A percentile compares a stretch with the other conserved stretches of the same genome.
These are phyloP conservation scores for Phragmites australis DNA, from an alignment of 176 grass and related monocot species.

Conservation along the genomic window DNA sequence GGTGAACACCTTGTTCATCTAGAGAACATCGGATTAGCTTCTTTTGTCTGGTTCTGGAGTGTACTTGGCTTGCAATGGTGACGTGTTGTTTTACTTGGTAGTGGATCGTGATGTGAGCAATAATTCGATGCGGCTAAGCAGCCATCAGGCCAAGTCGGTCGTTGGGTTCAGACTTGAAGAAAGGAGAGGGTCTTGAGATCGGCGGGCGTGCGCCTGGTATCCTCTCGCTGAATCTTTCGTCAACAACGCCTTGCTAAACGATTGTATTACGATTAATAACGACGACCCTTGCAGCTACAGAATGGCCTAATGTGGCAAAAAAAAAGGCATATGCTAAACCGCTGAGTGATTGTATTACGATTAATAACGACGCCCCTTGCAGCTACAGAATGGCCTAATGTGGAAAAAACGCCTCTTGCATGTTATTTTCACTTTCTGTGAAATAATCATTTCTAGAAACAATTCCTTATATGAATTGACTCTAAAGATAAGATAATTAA, in stretches of 20 bases:
- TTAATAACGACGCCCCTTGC: neutral
- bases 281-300: neutral
- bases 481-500: no score
- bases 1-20: neutral
- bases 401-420: no score
- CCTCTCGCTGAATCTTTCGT: neutral
- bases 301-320: neutral
- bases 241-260: neutral
- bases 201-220: neutral
- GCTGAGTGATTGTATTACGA: no score
- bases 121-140: slow-evolving; percentile 22
- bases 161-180: neutral
- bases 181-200: neutral
- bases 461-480: no score
- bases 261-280: neutral
- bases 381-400: neutral
- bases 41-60: neutral
- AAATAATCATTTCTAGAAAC: no score
- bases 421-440: no score
- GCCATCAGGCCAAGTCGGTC: neutral
- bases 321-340: no score
- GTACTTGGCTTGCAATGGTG: neutral
- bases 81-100: neutral
- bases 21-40: neutral
- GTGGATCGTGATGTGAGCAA: slow-evolving; percentile 33